These are phyloP conservation scores for Primulina huaijiensis DNA, from an alignment of 257 asterid species.

Conservation along the genomic window DNA sequence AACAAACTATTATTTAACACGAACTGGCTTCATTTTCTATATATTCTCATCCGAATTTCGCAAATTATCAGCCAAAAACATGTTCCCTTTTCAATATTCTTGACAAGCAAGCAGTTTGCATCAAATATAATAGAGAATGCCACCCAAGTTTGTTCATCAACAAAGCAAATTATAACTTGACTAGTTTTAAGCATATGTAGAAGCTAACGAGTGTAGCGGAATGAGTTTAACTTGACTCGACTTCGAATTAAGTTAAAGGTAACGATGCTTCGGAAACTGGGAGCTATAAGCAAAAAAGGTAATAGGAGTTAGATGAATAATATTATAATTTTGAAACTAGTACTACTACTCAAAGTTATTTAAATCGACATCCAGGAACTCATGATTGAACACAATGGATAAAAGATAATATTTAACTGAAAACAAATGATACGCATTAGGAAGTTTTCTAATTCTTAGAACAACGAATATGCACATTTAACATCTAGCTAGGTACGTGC, in stretches of 20 bases:
- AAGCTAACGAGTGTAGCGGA: not conserved
- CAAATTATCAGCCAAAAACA: not conserved
- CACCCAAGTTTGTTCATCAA: not conserved
- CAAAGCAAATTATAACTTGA: too few relatives aligned
- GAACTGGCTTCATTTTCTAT: conserved; percentile 33
- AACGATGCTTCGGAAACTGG: not conserved
- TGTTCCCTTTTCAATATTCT: conserved; percentile 5
- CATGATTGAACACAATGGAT: too few relatives aligned
- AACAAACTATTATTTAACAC: not conserved
- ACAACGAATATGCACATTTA: too few relatives aligned
- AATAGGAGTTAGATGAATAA: too few relatives aligned
- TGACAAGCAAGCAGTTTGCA: not conserved
- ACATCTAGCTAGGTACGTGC: too few relatives aligned
- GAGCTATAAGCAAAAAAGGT: not conserved
- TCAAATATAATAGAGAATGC: not conserved
- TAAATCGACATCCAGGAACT: too few relatives aligned
- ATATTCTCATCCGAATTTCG: conserved; percentile 31
- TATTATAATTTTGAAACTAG: not conserved
- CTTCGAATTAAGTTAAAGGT: too few relatives aligned
- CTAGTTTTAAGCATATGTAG: not conserved
- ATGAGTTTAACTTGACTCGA: not conserved
- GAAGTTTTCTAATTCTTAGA: too few relatives aligned
- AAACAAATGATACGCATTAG: too few relatives aligned
- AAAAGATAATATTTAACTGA: too few relatives aligned
- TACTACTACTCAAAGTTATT: not conserved